Conservation (phyloP, 2,329 filamentous ascomycete species). For the Curvularia sp. region DNA sequence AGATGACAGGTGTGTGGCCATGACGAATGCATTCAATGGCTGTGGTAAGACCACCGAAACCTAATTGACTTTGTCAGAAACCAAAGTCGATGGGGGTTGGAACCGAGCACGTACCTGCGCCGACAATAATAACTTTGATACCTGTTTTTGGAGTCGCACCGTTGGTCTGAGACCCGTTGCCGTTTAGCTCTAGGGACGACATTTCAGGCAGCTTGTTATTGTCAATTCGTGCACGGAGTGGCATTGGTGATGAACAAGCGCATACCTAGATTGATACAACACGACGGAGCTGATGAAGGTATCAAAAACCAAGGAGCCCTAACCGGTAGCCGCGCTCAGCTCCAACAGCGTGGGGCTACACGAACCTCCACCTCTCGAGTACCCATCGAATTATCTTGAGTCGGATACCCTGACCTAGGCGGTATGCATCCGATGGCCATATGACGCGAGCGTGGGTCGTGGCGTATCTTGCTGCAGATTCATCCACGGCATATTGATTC, state of each 20-base stretch:
- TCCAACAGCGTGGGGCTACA: constrained; percentile 22
- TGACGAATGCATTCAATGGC: constrained; percentile 69
- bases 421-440: constrained; percentile 18
- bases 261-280: neutral
- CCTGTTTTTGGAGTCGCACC: constrained; percentile 50
- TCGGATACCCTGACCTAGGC: constrained; percentile 17
- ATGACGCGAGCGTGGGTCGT: neutral
- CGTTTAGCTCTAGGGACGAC: constrained; percentile 23
- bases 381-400: neutral
- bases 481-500: constrained; percentile 13
- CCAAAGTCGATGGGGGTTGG: neutral
- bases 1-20: constrained; percentile 65
- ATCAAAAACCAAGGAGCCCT: constrained; percentile 1
- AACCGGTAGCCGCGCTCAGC: constrained; percentile 8
- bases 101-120: constrained; percentile 46
- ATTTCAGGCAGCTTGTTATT: constrained; percentile 28
- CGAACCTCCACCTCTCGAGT: constrained; percentile 15
- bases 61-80: constrained; percentile 40
- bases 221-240: constrained; percentile 32
- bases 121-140: constrained; percentile 61
- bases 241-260: constrained; percentile 19
- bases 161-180: neutral
- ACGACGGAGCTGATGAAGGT: constrained; percentile 8
- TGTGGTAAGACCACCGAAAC: constrained; percentile 67
- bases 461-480: constrained; percentile 10